Evolutionary conservation across 2,329 filamentous ascomycete species (phyloP).

Genomic region (Eurotiales sp.): DNA sequence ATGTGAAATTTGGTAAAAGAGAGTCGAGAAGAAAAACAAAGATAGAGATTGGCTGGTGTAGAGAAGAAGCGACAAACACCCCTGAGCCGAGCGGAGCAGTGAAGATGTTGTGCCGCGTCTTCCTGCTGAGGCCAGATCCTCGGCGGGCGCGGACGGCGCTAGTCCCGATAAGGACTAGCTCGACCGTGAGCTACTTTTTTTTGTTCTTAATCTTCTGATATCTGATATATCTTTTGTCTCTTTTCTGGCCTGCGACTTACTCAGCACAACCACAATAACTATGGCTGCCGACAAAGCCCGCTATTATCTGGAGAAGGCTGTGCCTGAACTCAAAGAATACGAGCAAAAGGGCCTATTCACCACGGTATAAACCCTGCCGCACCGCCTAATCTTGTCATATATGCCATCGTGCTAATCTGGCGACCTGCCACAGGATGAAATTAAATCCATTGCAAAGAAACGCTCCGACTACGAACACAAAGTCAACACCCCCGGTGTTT

Average conservation of each 20-base stretch:
- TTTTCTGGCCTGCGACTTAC: background rate
- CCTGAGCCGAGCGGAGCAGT: conserved; percentile 2
- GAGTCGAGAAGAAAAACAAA: conserved; percentile 18
- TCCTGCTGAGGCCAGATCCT: background rate
- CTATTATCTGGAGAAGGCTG: conserved; percentile 87
- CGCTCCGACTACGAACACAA: conserved; percentile 91
- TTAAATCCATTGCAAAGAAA: conserved; percentile 81
- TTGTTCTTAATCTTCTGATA: conserved; percentile 6
- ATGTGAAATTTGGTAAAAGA: conserved; percentile 8
- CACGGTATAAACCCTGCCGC: conserved; percentile 49
- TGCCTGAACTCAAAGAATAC: conserved; percentile 88
- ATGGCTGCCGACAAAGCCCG: conserved; percentile 95
- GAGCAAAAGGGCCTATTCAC: conserved; percentile 89
- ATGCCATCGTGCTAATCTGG: conserved; percentile 8
- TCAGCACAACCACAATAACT: background rate
- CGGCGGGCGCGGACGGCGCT: background rate
- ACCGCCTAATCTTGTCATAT: conserved; percentile 3
- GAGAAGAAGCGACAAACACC: background rate
- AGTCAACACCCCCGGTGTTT: conserved; percentile 75
- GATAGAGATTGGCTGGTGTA: background rate
- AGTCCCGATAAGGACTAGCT: background rate
- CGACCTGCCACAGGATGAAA: conserved; percentile 76
- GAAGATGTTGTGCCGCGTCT: background rate
- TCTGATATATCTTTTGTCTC: background rate
- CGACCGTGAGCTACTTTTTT: background rate